Evolutionary conservation across 1,284 basidiomycete genomes (phyloP), one percentile per base, ranked within the genome.

Genomic region (Ganoderma multipileum): DNA sequence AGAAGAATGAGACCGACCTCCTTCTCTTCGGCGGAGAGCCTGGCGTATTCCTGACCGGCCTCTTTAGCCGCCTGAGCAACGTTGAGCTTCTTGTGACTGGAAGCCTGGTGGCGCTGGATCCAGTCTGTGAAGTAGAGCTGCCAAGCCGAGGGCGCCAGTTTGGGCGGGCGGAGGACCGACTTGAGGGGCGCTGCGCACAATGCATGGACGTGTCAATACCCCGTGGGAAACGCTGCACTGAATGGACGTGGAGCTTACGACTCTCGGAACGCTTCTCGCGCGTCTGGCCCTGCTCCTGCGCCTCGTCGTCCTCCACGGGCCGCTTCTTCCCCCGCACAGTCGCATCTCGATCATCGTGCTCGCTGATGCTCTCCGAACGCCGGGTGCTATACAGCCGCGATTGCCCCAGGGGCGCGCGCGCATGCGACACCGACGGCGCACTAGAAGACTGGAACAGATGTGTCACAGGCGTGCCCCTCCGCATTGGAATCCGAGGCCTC

Each of bases 51-150:
- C 76, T 91, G 89, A 58, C 95, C 96, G 52, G 96, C 96, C 78
- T 97, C 96, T 81, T 97, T 97, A 73, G 96, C 96, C 50, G 96
- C 95, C 79, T 97, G 95, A 9, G 96, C 96, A 68, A 98, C 96
- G 80, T 98, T 98, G 62, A 98, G 88, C 82, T 97, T 96, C 72
- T 92, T 86, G 59, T 86, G 88, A 72, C 87, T 91, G 52, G 87
- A 86, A 73, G 89, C 89, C 83, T 96, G 96, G 80, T 96, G 95
- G 77, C 91, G 89, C 80, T 94, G 91, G 74, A 98, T 95, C 90
- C 95, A 96, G 79, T 98, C 95, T 47, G 95, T 96, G 81, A 98
- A 98, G 83, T 96, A 98, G 64, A 98, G 87, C 81, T 98, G 96
- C 96, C 96, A 98, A 55, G 96, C 95, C 6, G 95, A 97, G 6